Base-by-base conservation (phyloP, 2,329 filamentous ascomycete genomes). In the Epichloe glyceriae region DNA sequence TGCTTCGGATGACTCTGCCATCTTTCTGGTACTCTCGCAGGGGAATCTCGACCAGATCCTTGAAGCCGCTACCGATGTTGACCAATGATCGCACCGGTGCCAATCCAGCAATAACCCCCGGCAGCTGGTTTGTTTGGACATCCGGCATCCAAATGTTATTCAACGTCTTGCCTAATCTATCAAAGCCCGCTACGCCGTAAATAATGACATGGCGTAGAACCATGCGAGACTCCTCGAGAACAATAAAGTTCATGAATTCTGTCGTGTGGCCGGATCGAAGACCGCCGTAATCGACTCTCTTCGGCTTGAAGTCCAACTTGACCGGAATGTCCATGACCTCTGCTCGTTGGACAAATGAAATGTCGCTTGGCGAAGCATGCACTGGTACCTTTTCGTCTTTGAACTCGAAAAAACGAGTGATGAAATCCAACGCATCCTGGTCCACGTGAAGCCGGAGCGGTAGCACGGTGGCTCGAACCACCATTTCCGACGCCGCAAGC, bases 161-260 rank as follows among this genome's bases (percentile, higher is more conserved):
- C 35, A 98, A 77, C 2, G 85, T 91, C 65, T 90, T 81, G 50
- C 93, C 89, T 2, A 98, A 76, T 47, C 86, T 83, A 58, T 97
- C 90, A 58, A 97, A 96, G 0, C 93, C 93, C 7, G 82, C 82
- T 1, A 95, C 80, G 30, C 94, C 93, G 58, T 97, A 96, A 37
- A 97, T 81, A 58, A 98, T 97, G 26, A 87, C 86, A 63, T 91
- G 90, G 12, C 86, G 80, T 49, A 98, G 76, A 6, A 85, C 79
- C 76, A 98, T 86, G 54, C 91, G 83, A 2, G 93, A 83, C 56
- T 87, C 84, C 58, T 98, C 93, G 1, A 98, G 78, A 14, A 91
- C 86, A 56, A 98, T 78, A 64, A 98, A 96, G 66, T 98, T 98
- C 90, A 97, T 97, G 61, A 98, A 95, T 65, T 98, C 93, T 0